Evolutionary conservation across 1,139 yeast genomes (phyloP), one percentile per base, ranked within the genome.

Genomic region (Taphrina sp.): DNA sequence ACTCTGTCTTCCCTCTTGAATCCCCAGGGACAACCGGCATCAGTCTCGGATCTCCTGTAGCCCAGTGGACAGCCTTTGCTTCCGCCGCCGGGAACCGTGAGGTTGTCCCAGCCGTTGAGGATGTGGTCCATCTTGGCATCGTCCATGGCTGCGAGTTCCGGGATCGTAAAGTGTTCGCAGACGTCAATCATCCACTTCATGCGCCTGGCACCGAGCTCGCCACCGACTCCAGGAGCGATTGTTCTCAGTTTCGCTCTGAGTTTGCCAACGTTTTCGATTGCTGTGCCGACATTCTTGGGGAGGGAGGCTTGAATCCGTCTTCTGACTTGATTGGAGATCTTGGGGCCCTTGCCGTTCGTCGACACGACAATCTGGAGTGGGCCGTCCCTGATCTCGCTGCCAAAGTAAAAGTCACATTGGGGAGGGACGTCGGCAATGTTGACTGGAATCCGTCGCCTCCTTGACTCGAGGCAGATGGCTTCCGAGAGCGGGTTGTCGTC

Each of bases 341-440:
- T 70, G 0, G 95, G 95, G 1, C 90, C 83, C 63, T 82, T 80
- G 5, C 95, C 95, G 66, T 85, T 85, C 19, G 95, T 85, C 31
- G 88, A 81, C 7, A 87, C 83, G 89, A 87, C 83, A 31, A 87
- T 77, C 66, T 85, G 95, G 51, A 87, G 71, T 23, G 82, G 81
- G n/a, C 89, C 95, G 60, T 79, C 80, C 64, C 85, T 77, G 66
- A 81, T 81, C 75, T 84, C 82, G 24, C 90, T 80, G 1, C 95
- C 95, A 68, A 86, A 87, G 70, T 85, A 87, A 67, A 85, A 87
- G 67, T 87, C 95, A 71, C 95, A 87, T 60, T 82, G 71, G 14
- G 79, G 78, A 1, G 95, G 95, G 61, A 85, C 85, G 67, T 87
- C 95, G 1, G 95, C 95, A 41, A 86, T 83, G 66, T 87, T 87